Conservation (phyloP, 2,329 filamentous ascomycete genomes). For the Trichoderma aggressivum region DNA sequence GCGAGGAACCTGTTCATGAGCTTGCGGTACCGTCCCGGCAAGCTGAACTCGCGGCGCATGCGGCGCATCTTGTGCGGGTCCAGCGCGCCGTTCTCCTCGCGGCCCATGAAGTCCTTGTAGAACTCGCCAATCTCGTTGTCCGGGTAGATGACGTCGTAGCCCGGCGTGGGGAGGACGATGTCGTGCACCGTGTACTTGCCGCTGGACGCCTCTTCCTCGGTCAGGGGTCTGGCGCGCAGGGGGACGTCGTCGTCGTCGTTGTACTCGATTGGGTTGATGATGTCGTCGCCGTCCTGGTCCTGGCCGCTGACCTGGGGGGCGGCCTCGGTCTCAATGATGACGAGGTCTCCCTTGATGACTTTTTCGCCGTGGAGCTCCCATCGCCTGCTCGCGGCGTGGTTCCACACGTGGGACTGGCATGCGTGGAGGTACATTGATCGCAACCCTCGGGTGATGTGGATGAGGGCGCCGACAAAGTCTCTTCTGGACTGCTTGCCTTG, state of each 20-base stretch:
- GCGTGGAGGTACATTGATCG: conserved; percentile 95
- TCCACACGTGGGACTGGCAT: conserved; percentile 95
- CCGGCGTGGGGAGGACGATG: conserved; percentile 86
- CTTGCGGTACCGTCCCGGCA: conserved; percentile 86
- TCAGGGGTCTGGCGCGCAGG: conserved; percentile 66
- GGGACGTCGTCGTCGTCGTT: conserved; percentile 44
- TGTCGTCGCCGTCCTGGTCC: conserved; percentile 54
- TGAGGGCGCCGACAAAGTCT: conserved; percentile 79
- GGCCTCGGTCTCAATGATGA: conserved; percentile 51
- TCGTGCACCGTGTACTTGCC: conserved; percentile 81
- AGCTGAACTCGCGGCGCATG: conserved; percentile 78
- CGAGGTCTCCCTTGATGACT: conserved; percentile 81
- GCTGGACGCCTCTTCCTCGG: conserved; percentile 71
- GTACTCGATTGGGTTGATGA: conserved; percentile 39
- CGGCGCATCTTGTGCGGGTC: conserved; percentile 86
- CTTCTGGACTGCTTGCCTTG: conserved; percentile 45
- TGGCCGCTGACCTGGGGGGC: conserved; percentile 48
- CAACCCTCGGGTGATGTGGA: conserved; percentile 75
- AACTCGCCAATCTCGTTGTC: conserved; percentile 77
- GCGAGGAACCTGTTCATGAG: conserved; percentile 69
- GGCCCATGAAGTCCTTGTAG: conserved; percentile 84
- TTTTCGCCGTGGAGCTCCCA: conserved; percentile 70
- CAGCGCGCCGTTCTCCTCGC: conserved; percentile 69
- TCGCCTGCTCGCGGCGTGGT: conserved; percentile 74
- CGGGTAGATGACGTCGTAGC: conserved; percentile 86